Evolutionary conservation across 2,329 filamentous ascomycete genomes (phyloP), one percentile per base, ranked within the genome.

Genomic region (Talaromyces sp.): DNA sequence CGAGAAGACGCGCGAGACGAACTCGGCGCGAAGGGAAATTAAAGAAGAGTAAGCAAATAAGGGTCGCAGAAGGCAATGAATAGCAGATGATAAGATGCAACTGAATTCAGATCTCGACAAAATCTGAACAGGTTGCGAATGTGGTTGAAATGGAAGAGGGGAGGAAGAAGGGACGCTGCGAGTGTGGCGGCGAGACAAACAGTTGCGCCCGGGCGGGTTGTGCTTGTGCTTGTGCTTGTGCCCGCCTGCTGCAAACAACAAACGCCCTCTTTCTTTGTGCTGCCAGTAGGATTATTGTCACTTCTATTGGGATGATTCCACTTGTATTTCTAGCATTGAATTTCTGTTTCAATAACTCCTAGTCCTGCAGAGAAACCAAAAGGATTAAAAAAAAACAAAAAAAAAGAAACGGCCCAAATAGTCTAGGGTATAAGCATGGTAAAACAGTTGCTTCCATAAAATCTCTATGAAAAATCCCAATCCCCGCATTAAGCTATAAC

Each of bases 1-100:
- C 54, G 58, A 59, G 54, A 52, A 27, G 26, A 54, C 50, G 57
- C 57, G 57, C 51, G 51, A 38, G 21, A 54, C 43, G 17, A n/a
- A 12, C 19, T 3, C 26, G 46, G 29, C 31, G 43, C 24, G 29
- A 50, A 57, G 48, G 1, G 46, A 58, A 51, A 19, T 24, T 17
- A 41, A 32, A 51, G 27, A 26, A 38, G 11, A 24, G 35, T 7
- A 38, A n/a, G 35, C 17, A 8, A 8, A n/a, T 14, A 1, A 35
- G 12, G 5, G 3, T 35, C 14, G 12, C 35, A 38, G 9, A 38
- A 38, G 35, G 14, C 1, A 7, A n/a, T n/a, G 14, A n/a, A 38
- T 38, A n/a, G 35, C 14, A 38, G 35, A 38, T n/a, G 17, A 38
- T n/a, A 4, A n/a, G n/a, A 38, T 38, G 14, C 35, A 38, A 9